Conservation (phyloP, 441 rosid genomes). For the Populus hybrid region DNA sequence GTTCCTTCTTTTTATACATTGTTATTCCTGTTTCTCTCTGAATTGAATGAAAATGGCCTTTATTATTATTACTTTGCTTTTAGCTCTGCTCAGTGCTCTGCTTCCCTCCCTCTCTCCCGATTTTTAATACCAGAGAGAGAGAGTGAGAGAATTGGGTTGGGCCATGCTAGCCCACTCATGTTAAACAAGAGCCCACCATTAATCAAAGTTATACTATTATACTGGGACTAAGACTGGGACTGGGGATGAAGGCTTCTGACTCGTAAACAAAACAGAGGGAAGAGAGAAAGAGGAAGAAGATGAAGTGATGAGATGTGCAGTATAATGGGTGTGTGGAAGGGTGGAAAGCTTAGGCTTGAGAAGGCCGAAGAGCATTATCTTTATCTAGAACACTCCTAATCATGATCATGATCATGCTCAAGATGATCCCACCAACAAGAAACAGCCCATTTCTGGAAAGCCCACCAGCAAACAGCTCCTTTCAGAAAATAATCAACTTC, state of each 20-base stretch:
- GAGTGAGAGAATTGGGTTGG: neutral
- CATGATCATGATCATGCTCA: slow-evolving; percentile 71
- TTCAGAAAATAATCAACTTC: slow-evolving; percentile 37
- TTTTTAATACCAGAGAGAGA: too few relatives aligned
- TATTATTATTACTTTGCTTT: too few relatives aligned
- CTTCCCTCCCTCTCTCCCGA: neutral
- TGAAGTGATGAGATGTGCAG: slow-evolving; percentile 30
- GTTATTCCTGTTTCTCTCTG: neutral
- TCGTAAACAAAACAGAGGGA: neutral
- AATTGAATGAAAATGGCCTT: neutral
- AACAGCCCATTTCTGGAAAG: neutral
- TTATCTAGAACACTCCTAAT: slow-evolving; percentile 34
- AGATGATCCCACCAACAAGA: slow-evolving; percentile 25
- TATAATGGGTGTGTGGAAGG: slow-evolving; percentile 96
- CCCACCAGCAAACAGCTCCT: slow-evolving; percentile 9
- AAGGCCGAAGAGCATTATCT: slow-evolving; percentile 86
- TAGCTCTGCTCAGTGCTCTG: neutral
- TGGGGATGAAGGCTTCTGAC: neutral
- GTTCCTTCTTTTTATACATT: slow-evolving; percentile 34
- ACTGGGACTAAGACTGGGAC: neutral
- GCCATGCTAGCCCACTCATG: neutral
- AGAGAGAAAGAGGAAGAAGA: neutral
- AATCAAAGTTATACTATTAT: too few relatives aligned
- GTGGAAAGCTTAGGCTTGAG: slow-evolving; percentile 77
- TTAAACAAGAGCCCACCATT: neutral